Evolutionary conservation across 345 rosid species (phyloP), one percentile per base, ranked within the genome.

Genomic region (Citrus unshiu): DNA sequence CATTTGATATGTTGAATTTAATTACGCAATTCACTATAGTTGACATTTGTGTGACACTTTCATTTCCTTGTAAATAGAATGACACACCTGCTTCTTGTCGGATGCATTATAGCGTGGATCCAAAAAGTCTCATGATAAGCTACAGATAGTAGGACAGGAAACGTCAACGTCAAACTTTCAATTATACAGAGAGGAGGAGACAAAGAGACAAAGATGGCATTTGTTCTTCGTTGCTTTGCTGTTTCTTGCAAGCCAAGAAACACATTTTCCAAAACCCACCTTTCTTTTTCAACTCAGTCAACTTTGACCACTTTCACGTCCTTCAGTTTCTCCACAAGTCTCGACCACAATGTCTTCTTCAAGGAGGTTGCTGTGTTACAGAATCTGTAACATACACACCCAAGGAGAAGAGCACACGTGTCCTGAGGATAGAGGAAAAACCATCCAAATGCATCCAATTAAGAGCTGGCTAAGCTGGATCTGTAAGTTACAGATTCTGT

Each of bases 301-400:
- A 51, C 14, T 30, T 29, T 49, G 46, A 22, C 35, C 32, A 10
- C 71, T 60, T 59, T 46, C 49, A 71, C 68, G 58, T 79, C 60
- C 34, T 59, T 76, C 67, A 25, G 66, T 67, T 79, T 83, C 78
- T 76, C 83, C 63, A 4, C 22, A 13, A 58, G 54, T 63, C 13
- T 83, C 56, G 35, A 71, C 14, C 32, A 21, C 54, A 22, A 12
- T 79, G 22, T 56, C 72, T 80, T 83, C 81, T 24, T 64, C 21
- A 79, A 79, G 34, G 34, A 32, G 34, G 34, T 32, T 32, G 34
- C 34, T 32, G 34, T 32, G 34, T 32, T 32, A 32, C 34, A 32
- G 34, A 32, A 32, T 32, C 34, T 32, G 34, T 32, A 32, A 32
- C 34, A 32, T 32, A 32, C 34, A 32, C 5, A 32, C 34, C 34